Base-by-base conservation (phyloP, 208 protist species). In the Spongospora subterranea region DNA sequence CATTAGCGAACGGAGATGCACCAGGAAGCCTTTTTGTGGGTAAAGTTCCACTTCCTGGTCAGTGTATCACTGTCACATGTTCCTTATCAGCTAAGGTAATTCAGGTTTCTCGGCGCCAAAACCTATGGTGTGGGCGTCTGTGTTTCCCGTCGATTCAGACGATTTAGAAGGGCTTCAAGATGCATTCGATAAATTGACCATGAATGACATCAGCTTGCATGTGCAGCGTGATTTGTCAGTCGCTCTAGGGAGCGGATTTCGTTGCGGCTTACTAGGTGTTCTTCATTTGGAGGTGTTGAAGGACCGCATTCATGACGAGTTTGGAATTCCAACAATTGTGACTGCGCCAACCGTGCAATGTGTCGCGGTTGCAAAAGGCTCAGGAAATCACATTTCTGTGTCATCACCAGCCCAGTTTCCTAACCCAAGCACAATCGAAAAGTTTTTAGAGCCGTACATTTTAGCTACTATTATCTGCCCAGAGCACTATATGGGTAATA, bases 251-350 rank as follows among this genome's bases (percentile, higher is more conserved):
- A 82, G 35, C 71, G 71, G 71, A 39, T 82, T 82, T n/a, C n/a
- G 71, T 45, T 82, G 71, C 71, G 71, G 71, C 13, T n/a, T 82
- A n/a, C 71, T 82, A n/a, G 71, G 71, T 40, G 71, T 82, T 82
- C 35, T 82, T 6, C 71, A 82, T n/a, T n/a, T 82, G 71, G 71
- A 82, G 35, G 71, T 82, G 11, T 6, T 82, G 13, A 82, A 82
- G 71, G 71, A 82, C 40, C 71, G 71, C 35, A 40, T 82, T 6
- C 17, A 82, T 40, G 35, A 6, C 40, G 71, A 82, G n/a, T 82
- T 82, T 43, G 6, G n/a, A 20, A 6, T 82, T 82, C 6, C n/a
- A 20, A 82, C 71, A 39, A 82, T 82, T n/a, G 71, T 82, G n/a
- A 82, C 71, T 45, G 71, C 71, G n/a, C 71, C 71, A 35, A 82